Evolutionary conservation across 164 flowering plant species (phyloP).

Genomic region (Tetrastigma voinierianum): DNA sequence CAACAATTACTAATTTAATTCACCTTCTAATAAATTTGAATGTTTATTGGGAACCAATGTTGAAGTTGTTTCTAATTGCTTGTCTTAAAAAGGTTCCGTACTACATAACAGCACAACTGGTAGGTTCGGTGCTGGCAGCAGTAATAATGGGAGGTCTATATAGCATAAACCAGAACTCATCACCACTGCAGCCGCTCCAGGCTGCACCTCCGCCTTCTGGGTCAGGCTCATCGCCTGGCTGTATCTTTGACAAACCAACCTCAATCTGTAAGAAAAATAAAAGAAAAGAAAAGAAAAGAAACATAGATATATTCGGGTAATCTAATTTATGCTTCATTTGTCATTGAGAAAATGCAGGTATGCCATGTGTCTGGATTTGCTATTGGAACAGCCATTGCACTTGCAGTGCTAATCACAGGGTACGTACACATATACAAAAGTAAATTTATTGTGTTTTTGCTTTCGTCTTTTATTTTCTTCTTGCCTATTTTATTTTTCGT

Average conservation of each 20-base stretch:
- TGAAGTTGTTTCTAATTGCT: neutral
- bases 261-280: conserved; percentile 37
- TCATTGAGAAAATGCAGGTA: conserved; percentile 31
- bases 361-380: conserved; percentile 54
- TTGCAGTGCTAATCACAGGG: conserved; percentile 78
- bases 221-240: conserved; percentile 66
- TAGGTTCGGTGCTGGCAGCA: conserved; percentile 65
- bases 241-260: conserved; percentile 41
- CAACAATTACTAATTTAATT: too few species aligned
- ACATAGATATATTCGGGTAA: too few species aligned
- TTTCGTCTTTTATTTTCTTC: too few species aligned
- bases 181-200: conserved; percentile 55
- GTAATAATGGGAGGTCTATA: conserved; percentile 45
- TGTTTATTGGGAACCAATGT: neutral
- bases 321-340: neutral
- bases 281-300: neutral
- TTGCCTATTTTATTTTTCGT: too few species aligned
- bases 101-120: conserved; percentile 59
- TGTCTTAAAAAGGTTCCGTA: conserved; percentile 55
- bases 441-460: too few species aligned
- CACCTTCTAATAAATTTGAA: neutral
- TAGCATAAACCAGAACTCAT: conserved; percentile 45
- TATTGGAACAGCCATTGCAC: conserved; percentile 56
- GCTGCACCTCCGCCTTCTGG: conserved; percentile 59
- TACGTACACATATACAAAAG: conserved; percentile 20